phyloP scores from a whole-genome alignment of 1,284 basidiomycete genomes.

The Austroboletus novae-zelandiae region DNA sequence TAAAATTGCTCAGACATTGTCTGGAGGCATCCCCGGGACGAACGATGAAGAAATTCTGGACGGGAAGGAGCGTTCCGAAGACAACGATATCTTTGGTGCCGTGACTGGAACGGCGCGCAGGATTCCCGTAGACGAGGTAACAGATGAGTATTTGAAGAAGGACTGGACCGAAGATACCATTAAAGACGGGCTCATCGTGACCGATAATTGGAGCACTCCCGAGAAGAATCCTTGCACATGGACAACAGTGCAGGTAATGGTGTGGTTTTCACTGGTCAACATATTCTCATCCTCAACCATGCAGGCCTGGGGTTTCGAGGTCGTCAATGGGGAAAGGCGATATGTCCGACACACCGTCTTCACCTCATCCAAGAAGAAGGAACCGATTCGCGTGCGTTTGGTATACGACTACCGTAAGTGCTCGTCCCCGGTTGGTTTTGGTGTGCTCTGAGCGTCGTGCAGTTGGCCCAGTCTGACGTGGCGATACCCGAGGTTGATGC shows the following conservation, averaged over 20 bases:
- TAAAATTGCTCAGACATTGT: conserved; percentile 44
- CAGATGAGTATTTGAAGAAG: conserved; percentile 49
- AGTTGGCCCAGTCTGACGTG: conserved; percentile 14
- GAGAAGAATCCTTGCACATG: conserved; percentile 50
- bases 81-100: conserved; percentile 44
- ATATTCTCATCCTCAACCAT: conserved; percentile 3
- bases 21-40: conserved; percentile 42
- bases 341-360: conserved; percentile 64
- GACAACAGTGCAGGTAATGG: conserved; percentile 52
- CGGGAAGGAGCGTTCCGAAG: conserved; percentile 35
- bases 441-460: conserved; percentile 10
- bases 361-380: conserved; percentile 53
- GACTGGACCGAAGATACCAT: conserved; percentile 56
- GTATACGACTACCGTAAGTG: conserved; percentile 66
- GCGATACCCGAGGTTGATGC: conserved; percentile 1
- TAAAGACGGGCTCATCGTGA: conserved; percentile 49
- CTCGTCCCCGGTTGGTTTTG: not conserved
- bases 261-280: not conserved
- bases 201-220: conserved; percentile 52
- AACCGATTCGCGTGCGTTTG: conserved; percentile 48
- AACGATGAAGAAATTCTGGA: conserved; percentile 43
- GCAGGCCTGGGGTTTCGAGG: conserved; percentile 72
- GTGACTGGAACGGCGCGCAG: conserved; percentile 49
- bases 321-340: conserved; percentile 55
- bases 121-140: conserved; percentile 45